A percentile compares a stretch with the other conserved stretches of the same genome.
These are phyloP conservation scores for Kokia cookei DNA, from an alignment of 441 rosid genomes.

Conservation along the genomic window DNA sequence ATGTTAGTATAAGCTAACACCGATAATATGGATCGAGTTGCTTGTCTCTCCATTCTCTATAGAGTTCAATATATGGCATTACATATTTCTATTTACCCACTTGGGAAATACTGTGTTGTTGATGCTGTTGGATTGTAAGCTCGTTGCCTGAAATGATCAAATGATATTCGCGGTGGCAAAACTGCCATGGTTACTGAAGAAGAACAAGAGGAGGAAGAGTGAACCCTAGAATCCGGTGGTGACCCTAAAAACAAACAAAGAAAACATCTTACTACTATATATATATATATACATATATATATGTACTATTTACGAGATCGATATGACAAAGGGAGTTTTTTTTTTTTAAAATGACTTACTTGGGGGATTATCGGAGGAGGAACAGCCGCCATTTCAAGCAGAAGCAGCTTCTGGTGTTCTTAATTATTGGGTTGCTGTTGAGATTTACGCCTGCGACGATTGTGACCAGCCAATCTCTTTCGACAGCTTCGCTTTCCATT, in stretches of 20 bases:
- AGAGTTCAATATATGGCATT: neutral
- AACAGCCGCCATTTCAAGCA: conserved; percentile 19
- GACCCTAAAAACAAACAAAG: conserved; percentile 27
- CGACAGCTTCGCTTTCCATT: conserved; percentile 97
- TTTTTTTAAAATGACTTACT: conserved; percentile 21
- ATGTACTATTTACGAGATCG: neutral
- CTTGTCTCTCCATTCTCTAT: neutral
- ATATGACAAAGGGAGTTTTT: neutral
- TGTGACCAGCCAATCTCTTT: conserved; percentile 88
- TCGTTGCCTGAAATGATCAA: conserved; percentile 69
- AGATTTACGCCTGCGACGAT: conserved; percentile 83
- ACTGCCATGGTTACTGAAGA: conserved; percentile 57
- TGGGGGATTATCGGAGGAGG: conserved; percentile 35
- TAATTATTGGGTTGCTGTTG: conserved; percentile 24
- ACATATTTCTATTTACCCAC: conserved; percentile 24
- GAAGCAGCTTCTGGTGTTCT: neutral
- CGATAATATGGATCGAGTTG: no score
- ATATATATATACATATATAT: neutral
- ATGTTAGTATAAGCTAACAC: neutral
- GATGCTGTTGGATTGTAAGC: conserved; percentile 40
- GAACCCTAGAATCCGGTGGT: conserved; percentile 51
- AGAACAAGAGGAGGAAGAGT: conserved; percentile 17
- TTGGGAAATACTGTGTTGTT: conserved; percentile 63
- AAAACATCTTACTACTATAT: neutral
- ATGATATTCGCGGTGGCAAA: conserved; percentile 61